Percentiles rank a stretch among this genome's conserved stretches.
phyloP scores from a whole-genome alignment of 1,139 yeast genomes.

The Taphrina deformans region DNA sequence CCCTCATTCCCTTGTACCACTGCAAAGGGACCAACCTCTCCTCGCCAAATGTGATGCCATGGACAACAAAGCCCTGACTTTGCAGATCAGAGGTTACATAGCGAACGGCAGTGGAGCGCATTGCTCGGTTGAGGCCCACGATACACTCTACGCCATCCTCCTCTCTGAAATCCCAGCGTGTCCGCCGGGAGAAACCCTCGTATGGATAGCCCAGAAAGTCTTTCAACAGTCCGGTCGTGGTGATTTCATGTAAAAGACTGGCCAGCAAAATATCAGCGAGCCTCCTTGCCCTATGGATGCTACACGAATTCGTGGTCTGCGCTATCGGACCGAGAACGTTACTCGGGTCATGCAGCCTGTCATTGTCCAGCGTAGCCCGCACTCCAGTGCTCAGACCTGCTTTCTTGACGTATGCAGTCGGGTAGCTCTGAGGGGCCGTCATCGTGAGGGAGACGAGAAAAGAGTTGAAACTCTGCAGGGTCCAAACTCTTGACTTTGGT shows the following conservation, averaged over 20 bases:
- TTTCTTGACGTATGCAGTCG: not conserved
- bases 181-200: not conserved
- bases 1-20: not conserved
- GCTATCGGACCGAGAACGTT: too few species aligned
- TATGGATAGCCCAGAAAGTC: constrained; percentile 13
- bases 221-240: not conserved
- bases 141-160: not conserved
- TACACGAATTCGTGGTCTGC: too few species aligned
- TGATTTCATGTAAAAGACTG: constrained; percentile 3
- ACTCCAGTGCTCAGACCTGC: not conserved
- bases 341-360: too few species aligned
- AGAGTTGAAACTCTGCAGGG: not conserved
- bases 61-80: not conserved
- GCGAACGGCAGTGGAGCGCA: not conserved
- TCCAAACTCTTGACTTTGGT: not conserved
- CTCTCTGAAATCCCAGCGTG: not conserved
- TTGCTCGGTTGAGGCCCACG: not conserved
- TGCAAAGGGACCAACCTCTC: not conserved
- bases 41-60: not conserved
- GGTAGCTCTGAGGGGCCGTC: not conserved
- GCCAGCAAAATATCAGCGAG: not conserved
- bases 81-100: not conserved
- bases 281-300: too few species aligned
- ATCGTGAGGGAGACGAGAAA: not conserved
- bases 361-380: not conserved